Base-by-base conservation (phyloP, 352 stramenopile genomes). In the Albugo candida region DNA sequence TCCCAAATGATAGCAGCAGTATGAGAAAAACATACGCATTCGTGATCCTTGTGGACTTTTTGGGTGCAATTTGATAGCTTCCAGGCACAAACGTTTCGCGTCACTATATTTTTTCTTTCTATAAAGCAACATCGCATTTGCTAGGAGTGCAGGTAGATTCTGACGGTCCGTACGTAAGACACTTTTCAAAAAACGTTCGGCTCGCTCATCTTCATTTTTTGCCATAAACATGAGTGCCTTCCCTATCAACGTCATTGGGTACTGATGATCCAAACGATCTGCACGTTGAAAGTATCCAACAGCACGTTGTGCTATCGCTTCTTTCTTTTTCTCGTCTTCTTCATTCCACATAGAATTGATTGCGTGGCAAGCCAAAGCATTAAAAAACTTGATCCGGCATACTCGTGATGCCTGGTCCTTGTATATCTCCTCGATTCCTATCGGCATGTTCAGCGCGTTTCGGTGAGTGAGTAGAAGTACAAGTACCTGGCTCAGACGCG, bases 1-100 rank as follows among this genome's bases (percentile, higher is more conserved):
- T 39, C 92, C 92, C 40, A 97, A 70, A 51, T 92, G 80, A 55
- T 97, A 97, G 53, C 83, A 98, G 48, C 89, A 95, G 57, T 97
- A 92, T 5, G 91, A 92, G 63, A 97, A 96, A 55, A 85, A 95
- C 58, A 97, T 95, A 48, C 93, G 79, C 60, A 95, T 93, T 11
- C 80, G 70, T 10, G 88, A 82, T 19, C 77, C 79, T 51, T 91
- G 76, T n/a, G 84, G 81, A 39, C 80, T 94, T 40, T 73, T 62
- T 14, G 93, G 92, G 53, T 96, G 93, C 37, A 95, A 54, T 52
- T 83, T 85, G 51, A 98, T 97, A 0, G 92, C 93, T 35, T 95
- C 79, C 16, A 88, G 67, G 56, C 96, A 97, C 19, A 93, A 63
- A 47, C 94, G 86, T 60, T 93, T 93, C 31, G 88, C 83, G n/a